phyloP scores from a whole-genome alignment of 495 filamentous ascomycete species.

The Daldinia childiae region DNA sequence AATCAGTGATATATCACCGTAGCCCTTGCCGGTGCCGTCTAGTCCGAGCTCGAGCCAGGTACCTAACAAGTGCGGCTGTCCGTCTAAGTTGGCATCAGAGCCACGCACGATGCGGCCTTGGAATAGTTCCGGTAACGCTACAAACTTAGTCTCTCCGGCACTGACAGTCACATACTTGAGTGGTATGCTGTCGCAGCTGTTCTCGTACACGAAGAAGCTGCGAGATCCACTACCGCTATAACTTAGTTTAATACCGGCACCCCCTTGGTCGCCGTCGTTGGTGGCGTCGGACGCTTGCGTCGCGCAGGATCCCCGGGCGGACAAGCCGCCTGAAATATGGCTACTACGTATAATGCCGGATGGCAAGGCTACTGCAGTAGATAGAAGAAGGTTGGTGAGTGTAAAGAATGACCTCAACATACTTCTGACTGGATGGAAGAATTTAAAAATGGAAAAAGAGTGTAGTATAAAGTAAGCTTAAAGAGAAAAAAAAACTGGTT shows the following conservation, averaged over 20 bases:
- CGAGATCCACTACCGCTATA: conserved; percentile 33
- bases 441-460: neutral
- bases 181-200: conserved; percentile 43
- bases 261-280: conserved; percentile 30
- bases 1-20: conserved; percentile 44
- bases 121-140: conserved; percentile 32
- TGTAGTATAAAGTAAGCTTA: neutral
- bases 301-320: conserved; percentile 1
- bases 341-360: neutral
- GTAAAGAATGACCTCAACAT: conserved; percentile 27
- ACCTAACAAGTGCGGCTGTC: conserved; percentile 13
- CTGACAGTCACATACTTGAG: conserved; percentile 37
- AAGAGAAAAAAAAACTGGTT: neutral
- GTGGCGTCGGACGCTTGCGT: neutral
- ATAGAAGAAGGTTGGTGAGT: conserved; percentile 17
- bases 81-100: conserved; percentile 28
- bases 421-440: neutral
- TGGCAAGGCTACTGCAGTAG: conserved; percentile 15
- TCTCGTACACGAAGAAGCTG: conserved; percentile 42
- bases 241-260: conserved; percentile 28
- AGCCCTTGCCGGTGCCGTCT: conserved; percentile 46
- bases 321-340: neutral
- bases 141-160: conserved; percentile 30
- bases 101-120: conserved; percentile 44
- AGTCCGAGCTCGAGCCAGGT: conserved; percentile 46